These are phyloP conservation scores for Phytophthora colocasiae DNA, from an alignment of 352 stramenopile genomes.

Conservation along the genomic window DNA sequence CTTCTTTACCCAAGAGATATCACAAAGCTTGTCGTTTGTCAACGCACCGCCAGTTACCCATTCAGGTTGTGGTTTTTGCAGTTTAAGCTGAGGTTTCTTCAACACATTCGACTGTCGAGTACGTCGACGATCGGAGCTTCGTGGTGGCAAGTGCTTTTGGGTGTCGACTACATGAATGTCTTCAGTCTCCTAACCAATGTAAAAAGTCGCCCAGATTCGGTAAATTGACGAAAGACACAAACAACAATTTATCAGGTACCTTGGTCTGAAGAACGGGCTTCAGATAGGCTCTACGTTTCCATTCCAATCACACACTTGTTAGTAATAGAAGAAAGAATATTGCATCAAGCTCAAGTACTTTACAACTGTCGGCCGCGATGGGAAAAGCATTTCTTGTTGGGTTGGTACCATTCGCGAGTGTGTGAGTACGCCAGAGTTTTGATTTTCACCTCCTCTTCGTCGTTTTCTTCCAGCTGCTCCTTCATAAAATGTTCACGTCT, in stretches of 20 bases:
- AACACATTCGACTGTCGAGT: conserved; percentile 12
- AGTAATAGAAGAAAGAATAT: neutral
- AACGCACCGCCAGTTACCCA: conserved; percentile 33
- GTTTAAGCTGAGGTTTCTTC: conserved; percentile 6
- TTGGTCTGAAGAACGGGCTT: conserved; percentile 58
- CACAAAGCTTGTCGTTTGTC: conserved; percentile 38
- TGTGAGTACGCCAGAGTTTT: conserved; percentile 65
- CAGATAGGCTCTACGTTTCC: conserved; percentile 53
- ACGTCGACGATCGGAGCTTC: conserved; percentile 4
- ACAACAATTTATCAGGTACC: conserved; percentile 16
- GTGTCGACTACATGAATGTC: conserved; percentile 7
- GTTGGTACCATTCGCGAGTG: conserved; percentile 65
- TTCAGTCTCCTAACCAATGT: conserved; percentile 20
- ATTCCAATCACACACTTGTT: conserved; percentile 5
- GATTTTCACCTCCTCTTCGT: conserved; percentile 68
- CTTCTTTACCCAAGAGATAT: conserved; percentile 41
- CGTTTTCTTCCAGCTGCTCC: conserved; percentile 55
- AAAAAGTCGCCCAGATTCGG: neutral
- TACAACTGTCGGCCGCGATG: conserved; percentile 64
- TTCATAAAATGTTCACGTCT: conserved; percentile 35
- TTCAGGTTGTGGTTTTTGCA: conserved; percentile 28
- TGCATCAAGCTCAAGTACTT: conserved; percentile 18
- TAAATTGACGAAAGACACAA: neutral
- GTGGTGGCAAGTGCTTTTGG: conserved; percentile 9
- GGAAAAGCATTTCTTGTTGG: conserved; percentile 69